Evolutionary conservation across 2,329 filamentous ascomycete species (phyloP).

Genomic region (Monilinia aucupariae): DNA sequence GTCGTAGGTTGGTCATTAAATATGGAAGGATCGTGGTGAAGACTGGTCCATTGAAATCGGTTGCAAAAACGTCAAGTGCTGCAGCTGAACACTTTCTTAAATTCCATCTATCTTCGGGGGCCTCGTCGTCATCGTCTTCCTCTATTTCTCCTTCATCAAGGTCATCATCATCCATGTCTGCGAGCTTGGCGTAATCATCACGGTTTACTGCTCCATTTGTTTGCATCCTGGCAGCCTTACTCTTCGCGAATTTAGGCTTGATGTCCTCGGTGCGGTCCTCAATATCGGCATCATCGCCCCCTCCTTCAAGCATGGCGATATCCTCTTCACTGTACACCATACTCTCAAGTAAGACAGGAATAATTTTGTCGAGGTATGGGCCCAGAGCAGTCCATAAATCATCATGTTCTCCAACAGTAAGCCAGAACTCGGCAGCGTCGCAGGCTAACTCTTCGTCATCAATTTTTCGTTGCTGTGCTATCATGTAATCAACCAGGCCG

Average conservation of each 20-base stretch:
- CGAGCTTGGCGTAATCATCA: constrained; percentile 49
- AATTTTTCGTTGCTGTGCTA: constrained; percentile 74
- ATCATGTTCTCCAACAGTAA: constrained; percentile 84
- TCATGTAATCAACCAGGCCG: constrained; percentile 87
- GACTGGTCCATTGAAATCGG: constrained; percentile 79
- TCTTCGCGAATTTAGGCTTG: constrained; percentile 84
- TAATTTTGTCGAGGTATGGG: constrained; percentile 75
- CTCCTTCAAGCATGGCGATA: constrained; percentile 75
- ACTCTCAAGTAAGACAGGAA: constrained; percentile 83
- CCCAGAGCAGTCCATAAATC: constrained; percentile 69
- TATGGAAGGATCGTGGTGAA: constrained; percentile 92
- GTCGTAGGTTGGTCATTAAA: constrained; percentile 80
- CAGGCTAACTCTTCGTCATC: constrained; percentile 86
- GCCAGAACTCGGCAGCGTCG: constrained; percentile 96
- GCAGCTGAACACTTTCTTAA: constrained; percentile 95
- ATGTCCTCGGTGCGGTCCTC: constrained; percentile 90
- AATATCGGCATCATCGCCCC: constrained; percentile 82
- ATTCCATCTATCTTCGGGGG: constrained; percentile 91
- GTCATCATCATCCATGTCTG: constrained; percentile 55
- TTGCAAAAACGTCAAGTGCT: constrained; percentile 87
- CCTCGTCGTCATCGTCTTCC: constrained; percentile 69
- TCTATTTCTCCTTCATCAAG: constrained; percentile 85
- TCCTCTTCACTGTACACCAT: constrained; percentile 98
- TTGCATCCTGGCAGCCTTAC: constrained; percentile 43
- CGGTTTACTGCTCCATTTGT: constrained; percentile 49